phyloP scores from a whole-genome alignment of 78 protist genomes.

The Abeoforma whisleri region DNA sequence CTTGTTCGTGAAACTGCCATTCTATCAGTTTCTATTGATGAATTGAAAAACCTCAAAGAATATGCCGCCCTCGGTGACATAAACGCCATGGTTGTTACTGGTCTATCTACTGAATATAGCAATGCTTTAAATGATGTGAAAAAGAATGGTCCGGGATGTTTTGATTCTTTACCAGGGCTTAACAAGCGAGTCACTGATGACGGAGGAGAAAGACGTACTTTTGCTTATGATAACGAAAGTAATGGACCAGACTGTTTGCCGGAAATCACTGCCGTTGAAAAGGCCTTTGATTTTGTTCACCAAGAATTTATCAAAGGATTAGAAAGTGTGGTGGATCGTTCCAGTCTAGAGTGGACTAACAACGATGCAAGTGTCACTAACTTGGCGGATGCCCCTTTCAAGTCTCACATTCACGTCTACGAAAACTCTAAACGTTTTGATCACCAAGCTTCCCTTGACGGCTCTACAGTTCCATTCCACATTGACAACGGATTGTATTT shows the following conservation, averaged over 20 bases:
- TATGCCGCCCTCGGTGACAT: not conserved
- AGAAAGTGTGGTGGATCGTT: not conserved
- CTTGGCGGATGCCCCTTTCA: not conserved
- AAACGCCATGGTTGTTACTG: conserved; percentile 9
- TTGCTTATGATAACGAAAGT: not conserved
- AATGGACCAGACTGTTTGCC: conserved; percentile 18
- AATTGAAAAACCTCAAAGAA: not conserved
- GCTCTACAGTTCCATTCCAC: conserved; percentile 26
- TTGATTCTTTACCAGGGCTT: not conserved
- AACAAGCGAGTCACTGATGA: not conserved
- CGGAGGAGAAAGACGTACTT: conserved; percentile 24
- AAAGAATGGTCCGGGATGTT: conserved; percentile 18
- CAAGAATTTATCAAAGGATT: conserved; percentile 9
- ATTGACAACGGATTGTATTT: conserved; percentile 25
- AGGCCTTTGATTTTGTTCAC: conserved; percentile 20
- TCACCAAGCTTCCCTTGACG: not conserved
- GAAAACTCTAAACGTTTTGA: not conserved
- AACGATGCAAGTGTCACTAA: not conserved
- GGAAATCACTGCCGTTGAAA: not conserved
- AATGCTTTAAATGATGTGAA: not conserved
- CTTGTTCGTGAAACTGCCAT: too few relatives aligned
- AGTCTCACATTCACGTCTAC: conserved; percentile 36
- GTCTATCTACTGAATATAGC: conserved; percentile 10
- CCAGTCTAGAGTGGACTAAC: conserved; percentile 5
- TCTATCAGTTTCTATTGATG: not conserved